Conservation (phyloP, 768 basidiomycete genomes). For the Pleurotus giganteus region DNA sequence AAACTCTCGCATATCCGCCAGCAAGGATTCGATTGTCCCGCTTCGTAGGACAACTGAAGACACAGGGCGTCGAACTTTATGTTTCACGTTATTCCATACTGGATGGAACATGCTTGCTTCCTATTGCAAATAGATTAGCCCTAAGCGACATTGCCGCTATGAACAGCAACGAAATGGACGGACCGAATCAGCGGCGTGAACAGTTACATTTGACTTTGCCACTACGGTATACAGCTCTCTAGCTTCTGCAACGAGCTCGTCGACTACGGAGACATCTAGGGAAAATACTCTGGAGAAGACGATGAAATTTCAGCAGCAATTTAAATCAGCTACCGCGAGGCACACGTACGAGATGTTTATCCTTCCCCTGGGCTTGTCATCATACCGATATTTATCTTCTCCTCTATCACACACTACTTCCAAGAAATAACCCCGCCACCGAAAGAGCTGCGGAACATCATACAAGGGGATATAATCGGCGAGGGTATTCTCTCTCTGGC, state of each 20-base stretch:
- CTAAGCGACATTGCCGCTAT: neutral
- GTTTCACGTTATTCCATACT: slow-evolving; percentile 45
- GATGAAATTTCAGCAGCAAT: neutral
- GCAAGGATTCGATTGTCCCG: slow-evolving; percentile 43
- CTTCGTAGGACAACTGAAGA: slow-evolving; percentile 50
- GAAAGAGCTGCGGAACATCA: slow-evolving; percentile 36
- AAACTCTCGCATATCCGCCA: slow-evolving; percentile 53
- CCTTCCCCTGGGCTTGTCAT: slow-evolving; percentile 7
- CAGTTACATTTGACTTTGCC: slow-evolving; percentile 32
- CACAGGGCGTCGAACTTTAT: slow-evolving; percentile 47
- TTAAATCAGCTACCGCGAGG: slow-evolving; percentile 29
- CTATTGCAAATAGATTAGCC: slow-evolving; percentile 2
- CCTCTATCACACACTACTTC: slow-evolving; percentile 29
- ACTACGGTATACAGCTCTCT: slow-evolving; percentile 30
- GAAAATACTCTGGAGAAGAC: slow-evolving; percentile 34
- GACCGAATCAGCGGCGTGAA: slow-evolving; percentile 32
- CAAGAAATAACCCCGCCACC: slow-evolving; percentile 39
- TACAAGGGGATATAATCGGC: slow-evolving; percentile 42
- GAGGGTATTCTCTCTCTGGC: slow-evolving; percentile 21
- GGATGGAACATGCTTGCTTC: slow-evolving; percentile 4
- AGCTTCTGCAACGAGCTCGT: slow-evolving; percentile 34
- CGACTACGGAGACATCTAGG: slow-evolving; percentile 31
- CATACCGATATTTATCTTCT: slow-evolving; percentile 8
- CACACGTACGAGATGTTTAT: slow-evolving; percentile 14
- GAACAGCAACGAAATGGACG: slow-evolving; percentile 3